Evolutionary conservation across 176 grass and related monocot genomes (phyloP).

Genomic region (Zoysia japonica): DNA sequence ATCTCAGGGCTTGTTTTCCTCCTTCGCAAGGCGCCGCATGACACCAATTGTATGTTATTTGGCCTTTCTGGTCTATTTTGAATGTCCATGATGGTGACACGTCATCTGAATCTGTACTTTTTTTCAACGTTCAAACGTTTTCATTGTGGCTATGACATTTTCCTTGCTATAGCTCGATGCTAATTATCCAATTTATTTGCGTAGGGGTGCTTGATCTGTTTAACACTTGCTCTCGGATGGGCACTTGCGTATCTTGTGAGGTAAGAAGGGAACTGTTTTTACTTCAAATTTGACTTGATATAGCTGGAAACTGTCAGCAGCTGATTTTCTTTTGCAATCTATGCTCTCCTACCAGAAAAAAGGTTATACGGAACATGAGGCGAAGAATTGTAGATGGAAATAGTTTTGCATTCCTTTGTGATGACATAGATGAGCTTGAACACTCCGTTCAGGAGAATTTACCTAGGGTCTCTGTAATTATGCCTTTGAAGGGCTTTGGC

Average conservation of each 20-base stretch:
- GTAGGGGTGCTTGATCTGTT: constrained; percentile 85
- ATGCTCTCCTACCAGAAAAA: constrained; percentile 55
- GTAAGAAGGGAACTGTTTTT: constrained; percentile 40
- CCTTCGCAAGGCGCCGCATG: not conserved
- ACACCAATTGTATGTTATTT: not conserved
- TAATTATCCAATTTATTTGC: constrained; percentile 37
- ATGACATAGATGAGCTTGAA: constrained; percentile 92
- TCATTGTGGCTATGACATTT: not conserved
- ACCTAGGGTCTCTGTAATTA: constrained; percentile 89
- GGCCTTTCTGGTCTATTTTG: not conserved
- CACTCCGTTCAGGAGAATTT: constrained; percentile 87
- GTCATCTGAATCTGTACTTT: not conserved
- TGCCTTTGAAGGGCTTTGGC: constrained; percentile 98
- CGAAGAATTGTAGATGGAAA: constrained; percentile 58
- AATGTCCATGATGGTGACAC: not conserved
- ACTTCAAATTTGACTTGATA: not conserved
- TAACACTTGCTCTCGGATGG: constrained; percentile 89
- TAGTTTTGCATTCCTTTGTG: constrained; percentile 92
- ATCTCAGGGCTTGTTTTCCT: constrained; percentile 31
- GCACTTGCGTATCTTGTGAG: constrained; percentile 75
- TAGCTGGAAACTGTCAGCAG: not conserved
- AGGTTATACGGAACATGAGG: constrained; percentile 56
- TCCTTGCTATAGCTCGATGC: constrained; percentile 10
- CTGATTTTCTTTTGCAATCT: constrained; percentile 37
- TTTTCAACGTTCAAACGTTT: not conserved